Evolutionary conservation across 768 basidiomycete species (phyloP), one percentile per base, ranked within the genome.

Genomic region (Sarcodon sp.): DNA sequence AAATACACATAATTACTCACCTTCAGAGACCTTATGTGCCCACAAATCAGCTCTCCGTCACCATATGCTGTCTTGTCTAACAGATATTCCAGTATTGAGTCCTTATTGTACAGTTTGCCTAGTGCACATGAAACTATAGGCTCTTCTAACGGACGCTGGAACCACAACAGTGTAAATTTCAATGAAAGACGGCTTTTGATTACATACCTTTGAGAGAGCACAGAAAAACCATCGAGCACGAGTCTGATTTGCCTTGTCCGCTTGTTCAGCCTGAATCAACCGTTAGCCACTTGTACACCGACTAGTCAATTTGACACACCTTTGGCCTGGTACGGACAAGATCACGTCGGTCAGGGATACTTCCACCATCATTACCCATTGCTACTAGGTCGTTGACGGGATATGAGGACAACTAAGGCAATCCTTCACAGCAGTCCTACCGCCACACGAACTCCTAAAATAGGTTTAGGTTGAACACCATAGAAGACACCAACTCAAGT

Each of bases 21-120:
- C 78, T 94, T 97, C 38, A 96, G 61, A 13, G 84, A 84, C 50
- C 86, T 74, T 37, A 98, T 81, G 65, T 98, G 89, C 2, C 92
- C 87, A 59, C 93, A 97, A 57, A 96, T 93, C 51, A 78, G 75
- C 54, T 85, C 83, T 0, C 91, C 93, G 54, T 98, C 96, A 6
- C 93, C 90, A 61, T 91, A 93, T 2, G 80, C 72, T 3, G 76
- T 67, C 55, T 78, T 80, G 62, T 94, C 87, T 12, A 98, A 66
- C 33, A 97, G 71, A 64, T 82, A 94, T 62, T 96, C 89, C 36
- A 99, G 76, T 27, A 99, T 70, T 1, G 93, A 79, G 56, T 94
- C 94, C 60, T 94, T 96, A 66, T 97, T 99, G 62, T 97, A 98
- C 0, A 99, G 69, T 62, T 93, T 94, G 9, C 96, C 96, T 0